These are phyloP conservation scores for Glycine soja DNA, from an alignment of 306 rosid genomes.

Conservation along the genomic window DNA sequence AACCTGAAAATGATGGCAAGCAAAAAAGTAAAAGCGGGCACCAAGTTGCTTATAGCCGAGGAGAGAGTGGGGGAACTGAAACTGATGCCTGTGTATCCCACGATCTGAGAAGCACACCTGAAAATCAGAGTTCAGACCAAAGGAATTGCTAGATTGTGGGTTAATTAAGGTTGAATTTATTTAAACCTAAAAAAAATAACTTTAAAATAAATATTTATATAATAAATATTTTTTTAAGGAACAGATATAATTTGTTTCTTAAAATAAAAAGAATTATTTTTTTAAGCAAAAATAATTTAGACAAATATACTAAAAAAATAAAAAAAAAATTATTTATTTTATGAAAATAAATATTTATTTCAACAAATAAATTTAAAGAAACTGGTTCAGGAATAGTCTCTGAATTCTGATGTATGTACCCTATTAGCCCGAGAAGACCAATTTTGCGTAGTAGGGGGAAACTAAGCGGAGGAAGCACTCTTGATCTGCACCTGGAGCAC, in stretches of 20 bases:
- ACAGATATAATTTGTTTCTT: too few relatives aligned
- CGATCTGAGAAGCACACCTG: slow-evolving; percentile 84
- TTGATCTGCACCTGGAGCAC: slow-evolving; percentile 59
- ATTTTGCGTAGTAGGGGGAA: slow-evolving; percentile 65
- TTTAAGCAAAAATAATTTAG: too few relatives aligned
- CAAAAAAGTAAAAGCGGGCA: slow-evolving; percentile 95
- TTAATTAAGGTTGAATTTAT: not conserved
- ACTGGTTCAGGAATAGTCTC: too few relatives aligned
- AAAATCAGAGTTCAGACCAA: slow-evolving; percentile 34
- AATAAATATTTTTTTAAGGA: too few relatives aligned
- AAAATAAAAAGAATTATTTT: too few relatives aligned
- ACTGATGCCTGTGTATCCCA: slow-evolving; percentile 89
- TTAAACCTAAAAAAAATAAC: too few relatives aligned
- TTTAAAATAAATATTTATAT: too few relatives aligned
- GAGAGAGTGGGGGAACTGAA: slow-evolving; percentile 91
- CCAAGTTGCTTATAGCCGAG: slow-evolving; percentile 93
- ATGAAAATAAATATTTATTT: too few relatives aligned
- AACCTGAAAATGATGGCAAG: slow-evolving; percentile 93
- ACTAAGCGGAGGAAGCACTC: slow-evolving; percentile 79
- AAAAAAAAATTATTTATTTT: too few relatives aligned
- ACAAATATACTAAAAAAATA: too few relatives aligned
- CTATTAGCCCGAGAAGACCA: slow-evolving; percentile 81
- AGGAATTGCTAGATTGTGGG: too few relatives aligned
- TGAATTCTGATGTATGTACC: slow-evolving; percentile 62
- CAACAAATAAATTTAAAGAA: too few relatives aligned